Evolutionary conservation across 1,284 basidiomycete genomes (phyloP).

Genomic region (Cryptococcus neoformans): DNA sequence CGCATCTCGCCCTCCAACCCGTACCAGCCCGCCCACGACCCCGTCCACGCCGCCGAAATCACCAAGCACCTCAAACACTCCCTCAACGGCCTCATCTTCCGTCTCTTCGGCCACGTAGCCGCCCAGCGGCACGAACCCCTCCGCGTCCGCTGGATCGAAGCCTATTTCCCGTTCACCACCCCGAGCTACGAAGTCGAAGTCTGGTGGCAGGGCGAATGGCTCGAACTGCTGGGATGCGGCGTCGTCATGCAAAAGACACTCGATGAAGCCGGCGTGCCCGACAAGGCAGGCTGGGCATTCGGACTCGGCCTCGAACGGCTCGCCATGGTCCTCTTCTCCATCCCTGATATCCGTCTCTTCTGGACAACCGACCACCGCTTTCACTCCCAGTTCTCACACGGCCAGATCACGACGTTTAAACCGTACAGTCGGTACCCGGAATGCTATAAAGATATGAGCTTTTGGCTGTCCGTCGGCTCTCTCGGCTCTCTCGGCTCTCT

Average conservation of each 20-base stretch:
- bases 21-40: slow-evolving; percentile 72
- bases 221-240: slow-evolving; percentile 93
- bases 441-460: slow-evolving; percentile 86
- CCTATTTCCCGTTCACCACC: slow-evolving; percentile 96
- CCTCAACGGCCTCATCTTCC: slow-evolving; percentile 81
- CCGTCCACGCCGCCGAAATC: slow-evolving; percentile 65
- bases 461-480: slow-evolving; percentile 66
- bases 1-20: slow-evolving; percentile 73
- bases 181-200: slow-evolving; percentile 99
- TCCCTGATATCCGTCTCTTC: slow-evolving; percentile 99
- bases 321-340: slow-evolving; percentile 95
- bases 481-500: no score
- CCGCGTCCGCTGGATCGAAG: slow-evolving; percentile 93
- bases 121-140: slow-evolving; percentile 57
- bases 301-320: slow-evolving; percentile 96
- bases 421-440: slow-evolving; percentile 87
- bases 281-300: slow-evolving; percentile 97
- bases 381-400: slow-evolving; percentile 74
- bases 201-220: slow-evolving; percentile 93
- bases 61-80: slow-evolving; percentile 85
- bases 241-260: slow-evolving; percentile 88
- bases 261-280: slow-evolving; percentile 67
- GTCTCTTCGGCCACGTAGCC: slow-evolving; percentile 67
- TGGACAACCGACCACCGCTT: slow-evolving; percentile 92
- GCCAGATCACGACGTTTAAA: slow-evolving; percentile 74